Conservation (phyloP, 176 grass and related monocot species). For the Oryza glumipatula region DNA sequence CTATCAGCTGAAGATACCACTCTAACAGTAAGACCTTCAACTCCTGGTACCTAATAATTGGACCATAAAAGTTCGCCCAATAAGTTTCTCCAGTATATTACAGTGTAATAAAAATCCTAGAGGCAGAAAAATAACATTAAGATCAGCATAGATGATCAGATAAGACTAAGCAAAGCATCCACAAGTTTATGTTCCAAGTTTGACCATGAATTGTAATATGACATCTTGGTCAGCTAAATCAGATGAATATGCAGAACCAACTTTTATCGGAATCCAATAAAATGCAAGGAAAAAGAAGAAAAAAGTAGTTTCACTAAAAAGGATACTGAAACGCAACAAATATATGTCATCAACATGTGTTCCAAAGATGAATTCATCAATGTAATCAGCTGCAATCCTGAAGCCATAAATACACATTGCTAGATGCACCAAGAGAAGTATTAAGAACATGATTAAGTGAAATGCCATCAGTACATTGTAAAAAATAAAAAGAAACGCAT, state of each 20-base stretch:
- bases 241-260: conserved; percentile 14
- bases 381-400: background rate
- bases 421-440: background rate
- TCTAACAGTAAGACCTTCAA: conserved; percentile 86
- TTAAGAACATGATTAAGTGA: background rate
- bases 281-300: background rate
- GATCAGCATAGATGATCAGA: conserved; percentile 8
- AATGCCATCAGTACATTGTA: conserved; percentile 5
- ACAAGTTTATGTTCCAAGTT: background rate
- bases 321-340: conserved; percentile 5
- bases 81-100: conserved; percentile 28
- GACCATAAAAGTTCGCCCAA: conserved; percentile 38
- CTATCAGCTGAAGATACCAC: conserved; percentile 85
- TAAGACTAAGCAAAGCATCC: conserved; percentile 13
- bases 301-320: conserved; percentile 16
- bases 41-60: conserved; percentile 71
- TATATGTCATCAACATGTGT: background rate
- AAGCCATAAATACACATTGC: conserved; percentile 5
- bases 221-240: background rate
- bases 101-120: conserved; percentile 11
- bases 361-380: background rate
- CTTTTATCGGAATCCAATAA: conserved; percentile 8
- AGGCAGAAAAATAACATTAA: conserved; percentile 18
- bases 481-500: conserved; percentile 4
- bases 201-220: background rate